phyloP scores from a whole-genome alignment of 192 early-diverging fungal genomes.

The Linderina pennispora region DNA sequence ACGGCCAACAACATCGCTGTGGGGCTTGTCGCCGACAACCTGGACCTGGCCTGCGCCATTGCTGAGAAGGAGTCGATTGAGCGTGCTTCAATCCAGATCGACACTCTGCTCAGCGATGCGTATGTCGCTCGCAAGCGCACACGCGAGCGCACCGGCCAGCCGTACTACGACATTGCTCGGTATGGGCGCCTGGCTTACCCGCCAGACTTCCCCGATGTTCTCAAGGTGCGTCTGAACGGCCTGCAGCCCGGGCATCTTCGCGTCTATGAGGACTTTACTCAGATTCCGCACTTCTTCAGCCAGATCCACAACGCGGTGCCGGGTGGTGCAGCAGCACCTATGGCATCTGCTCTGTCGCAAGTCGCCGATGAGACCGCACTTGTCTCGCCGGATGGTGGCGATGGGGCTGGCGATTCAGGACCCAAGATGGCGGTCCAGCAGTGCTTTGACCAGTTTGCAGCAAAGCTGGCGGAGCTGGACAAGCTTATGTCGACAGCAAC shows the following conservation, averaged over 20 bases:
- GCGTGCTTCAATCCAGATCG: conserved; percentile 92
- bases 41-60: conserved; percentile 90
- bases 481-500: conserved; percentile 53
- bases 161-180: conserved; percentile 82
- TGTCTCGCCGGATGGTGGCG: conserved; percentile 2
- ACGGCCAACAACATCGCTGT: conserved; percentile 76
- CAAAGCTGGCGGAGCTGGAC: conserved; percentile 74
- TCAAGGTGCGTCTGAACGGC: conserved; percentile 79
- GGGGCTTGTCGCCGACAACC: conserved; percentile 83
- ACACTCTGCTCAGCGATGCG: conserved; percentile 65
- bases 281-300: conserved; percentile 56
- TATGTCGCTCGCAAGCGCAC: conserved; percentile 78
- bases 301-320: conserved; percentile 34
- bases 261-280: conserved; percentile 81
- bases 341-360: neutral
- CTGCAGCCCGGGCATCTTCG: conserved; percentile 71
- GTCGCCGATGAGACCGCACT: conserved; percentile 1
- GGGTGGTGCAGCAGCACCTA: conserved; percentile 1
- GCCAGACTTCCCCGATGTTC: conserved; percentile 76
- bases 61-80: conserved; percentile 95
- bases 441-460: conserved; percentile 45
- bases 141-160: conserved; percentile 82
- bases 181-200: conserved; percentile 76
- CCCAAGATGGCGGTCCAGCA: conserved; percentile 24
- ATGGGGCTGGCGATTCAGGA: neutral